Conservation (phyloP, 768 basidiomycete genomes). For the Zangia roseola region DNA sequence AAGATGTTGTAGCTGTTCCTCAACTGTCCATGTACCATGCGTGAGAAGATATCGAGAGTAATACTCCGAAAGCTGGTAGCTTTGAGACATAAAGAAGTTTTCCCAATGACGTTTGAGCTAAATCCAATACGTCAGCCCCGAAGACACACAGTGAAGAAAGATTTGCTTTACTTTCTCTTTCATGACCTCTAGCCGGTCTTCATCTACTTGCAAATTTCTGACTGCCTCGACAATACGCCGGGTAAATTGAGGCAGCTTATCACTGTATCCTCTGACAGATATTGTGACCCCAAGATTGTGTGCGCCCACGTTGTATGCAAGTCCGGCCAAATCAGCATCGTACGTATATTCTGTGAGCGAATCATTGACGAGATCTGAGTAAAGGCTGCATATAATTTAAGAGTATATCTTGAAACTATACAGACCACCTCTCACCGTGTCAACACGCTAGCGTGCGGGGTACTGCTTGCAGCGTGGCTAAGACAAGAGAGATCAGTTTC, state of each 20-base stretch:
- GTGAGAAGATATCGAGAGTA: conserved; percentile 70
- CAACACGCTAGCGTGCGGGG: conserved; percentile 69
- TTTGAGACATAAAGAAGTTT: conserved; percentile 86
- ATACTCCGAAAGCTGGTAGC: conserved; percentile 76
- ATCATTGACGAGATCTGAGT: conserved; percentile 83
- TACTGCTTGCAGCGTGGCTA: conserved; percentile 58
- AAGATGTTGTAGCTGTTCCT: conserved; percentile 77
- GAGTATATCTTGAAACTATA: background rate
- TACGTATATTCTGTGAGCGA: conserved; percentile 89
- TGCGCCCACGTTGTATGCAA: conserved; percentile 66
- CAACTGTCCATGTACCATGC: conserved; percentile 69
- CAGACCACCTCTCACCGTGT: conserved; percentile 52
- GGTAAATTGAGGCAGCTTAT: conserved; percentile 78
- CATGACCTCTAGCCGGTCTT: conserved; percentile 76
- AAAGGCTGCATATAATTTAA: conserved; percentile 50
- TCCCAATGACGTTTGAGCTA: conserved; percentile 77
- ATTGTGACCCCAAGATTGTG: conserved; percentile 68
- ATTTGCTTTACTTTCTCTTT: conserved; percentile 69
- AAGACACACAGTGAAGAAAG: background rate
- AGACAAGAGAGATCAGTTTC: background rate
- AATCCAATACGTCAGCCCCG: background rate
- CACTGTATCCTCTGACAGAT: conserved; percentile 82
- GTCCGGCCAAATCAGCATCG: conserved; percentile 88
- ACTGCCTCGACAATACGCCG: conserved; percentile 69
- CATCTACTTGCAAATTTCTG: conserved; percentile 59